Percentiles rank a stretch among this genome's conserved stretches.
These are phyloP conservation scores for Kwoniella newhampshirensis DNA, from an alignment of 768 basidiomycete species.

Conservation along the genomic window DNA sequence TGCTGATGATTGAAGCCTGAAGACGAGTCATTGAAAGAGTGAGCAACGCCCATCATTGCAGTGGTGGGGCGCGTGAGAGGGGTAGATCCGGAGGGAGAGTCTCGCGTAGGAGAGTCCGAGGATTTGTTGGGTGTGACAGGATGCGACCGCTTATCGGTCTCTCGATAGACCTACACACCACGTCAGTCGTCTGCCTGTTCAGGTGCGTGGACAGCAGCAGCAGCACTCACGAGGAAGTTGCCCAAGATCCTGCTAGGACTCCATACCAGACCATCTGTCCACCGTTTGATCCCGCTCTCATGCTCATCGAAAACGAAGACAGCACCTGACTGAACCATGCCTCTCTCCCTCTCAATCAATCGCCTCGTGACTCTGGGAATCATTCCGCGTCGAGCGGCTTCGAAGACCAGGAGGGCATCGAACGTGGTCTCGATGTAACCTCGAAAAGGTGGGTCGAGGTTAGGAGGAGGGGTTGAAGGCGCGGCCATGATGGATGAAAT, in stretches of 20 bases:
- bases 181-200: not conserved
- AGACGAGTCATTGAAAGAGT: conserved; percentile 6
- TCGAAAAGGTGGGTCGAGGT: conserved; percentile 76
- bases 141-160: conserved; percentile 68
- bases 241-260: conserved; percentile 87
- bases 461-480: conserved; percentile 29
- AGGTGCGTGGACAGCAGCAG: not conserved
- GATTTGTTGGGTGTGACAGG: conserved; percentile 26
- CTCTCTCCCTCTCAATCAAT: conserved; percentile 85
- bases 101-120: conserved; percentile 19
- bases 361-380: conserved; percentile 90
- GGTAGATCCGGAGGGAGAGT: conserved; percentile 4
- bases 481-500: not conserved
- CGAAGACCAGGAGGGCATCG: conserved; percentile 93
- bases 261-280: conserved; percentile 97
- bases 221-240: conserved; percentile 74
- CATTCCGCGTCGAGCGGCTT: conserved; percentile 83
- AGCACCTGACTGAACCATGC: conserved; percentile 87
- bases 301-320: conserved; percentile 98
- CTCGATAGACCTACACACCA: conserved; percentile 70
- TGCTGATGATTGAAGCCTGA: not conserved
- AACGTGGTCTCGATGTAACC: conserved; percentile 95
- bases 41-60: conserved; percentile 13
- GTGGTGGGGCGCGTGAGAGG: not conserved
- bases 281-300: conserved; percentile 94